phyloP scores from a whole-genome alignment of 306 rosid genomes.

The Sesbania bispinosa region DNA sequence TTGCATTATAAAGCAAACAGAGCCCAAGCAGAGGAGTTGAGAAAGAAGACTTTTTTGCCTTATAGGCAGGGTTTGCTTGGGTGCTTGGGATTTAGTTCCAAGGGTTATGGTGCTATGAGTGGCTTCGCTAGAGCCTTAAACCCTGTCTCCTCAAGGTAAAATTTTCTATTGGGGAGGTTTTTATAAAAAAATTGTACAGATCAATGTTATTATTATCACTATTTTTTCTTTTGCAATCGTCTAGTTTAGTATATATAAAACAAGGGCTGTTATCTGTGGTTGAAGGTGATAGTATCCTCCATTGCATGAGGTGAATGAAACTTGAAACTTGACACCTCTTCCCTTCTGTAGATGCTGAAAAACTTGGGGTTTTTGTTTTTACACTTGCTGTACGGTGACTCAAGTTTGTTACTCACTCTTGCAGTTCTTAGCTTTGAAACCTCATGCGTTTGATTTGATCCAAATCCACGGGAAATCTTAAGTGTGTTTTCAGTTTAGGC shows the following conservation, averaged over 20 bases:
- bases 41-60: conserved; percentile 91
- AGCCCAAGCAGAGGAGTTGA: conserved; percentile 90
- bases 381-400: neutral
- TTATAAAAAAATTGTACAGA: conserved; percentile 32
- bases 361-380: conserved; percentile 17
- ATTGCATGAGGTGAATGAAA: conserved; percentile 19
- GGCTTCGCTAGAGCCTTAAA: conserved; percentile 93
- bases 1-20: conserved; percentile 83
- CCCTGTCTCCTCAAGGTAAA: conserved; percentile 93
- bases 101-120: conserved; percentile 93
- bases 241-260: neutral
- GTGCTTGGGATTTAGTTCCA: conserved; percentile 91
- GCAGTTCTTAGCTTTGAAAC: neutral
- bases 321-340: neutral
- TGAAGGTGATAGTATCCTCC: neutral
- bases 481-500: too few species aligned
- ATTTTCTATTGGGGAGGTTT: neutral
- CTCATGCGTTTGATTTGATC: too few species aligned
- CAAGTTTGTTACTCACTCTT: neutral
- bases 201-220: neutral
- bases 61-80: conserved; percentile 90
- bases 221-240: neutral
- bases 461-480: neutral
- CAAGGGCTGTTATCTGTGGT: neutral
- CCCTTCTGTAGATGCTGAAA: neutral